Conservation (phyloP, 2,329 filamentous ascomycete genomes). For the Ilyonectria robusta region DNA sequence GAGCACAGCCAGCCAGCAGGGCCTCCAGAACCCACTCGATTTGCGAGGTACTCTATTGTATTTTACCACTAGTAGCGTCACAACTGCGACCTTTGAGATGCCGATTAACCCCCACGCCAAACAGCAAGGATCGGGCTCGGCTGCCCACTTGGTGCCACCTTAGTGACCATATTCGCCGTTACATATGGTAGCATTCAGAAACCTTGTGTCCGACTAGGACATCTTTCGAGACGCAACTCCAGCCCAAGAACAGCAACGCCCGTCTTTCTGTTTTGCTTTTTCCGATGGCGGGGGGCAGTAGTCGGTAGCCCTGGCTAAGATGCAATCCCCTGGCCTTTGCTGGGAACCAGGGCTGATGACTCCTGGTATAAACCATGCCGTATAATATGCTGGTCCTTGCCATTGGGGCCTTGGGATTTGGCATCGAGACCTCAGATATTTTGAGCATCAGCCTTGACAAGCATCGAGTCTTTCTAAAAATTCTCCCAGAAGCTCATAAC, state of each 20-base stretch:
- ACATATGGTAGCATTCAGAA: conserved; percentile 27
- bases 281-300: conserved; percentile 33
- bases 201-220: conserved; percentile 19
- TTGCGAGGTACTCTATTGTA: conserved; percentile 5
- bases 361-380: conserved; percentile 22
- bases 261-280: conserved; percentile 37
- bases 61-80: conserved; percentile 10
- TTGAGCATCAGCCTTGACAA: conserved; percentile 14
- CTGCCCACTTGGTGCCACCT: conserved; percentile 21
- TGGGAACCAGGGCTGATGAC: conserved; percentile 31
- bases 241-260: conserved; percentile 28
- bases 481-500: background rate
- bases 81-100: conserved; percentile 21
- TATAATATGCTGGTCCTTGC: conserved; percentile 28
- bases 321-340: conserved; percentile 33
- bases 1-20: conserved; percentile 6
- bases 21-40: conserved; percentile 7
- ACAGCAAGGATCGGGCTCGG: conserved; percentile 32
- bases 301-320: conserved; percentile 33
- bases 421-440: conserved; percentile 25
- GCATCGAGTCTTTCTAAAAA: conserved; percentile 2
- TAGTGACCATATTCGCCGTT: conserved; percentile 22
- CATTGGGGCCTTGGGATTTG: conserved; percentile 26
- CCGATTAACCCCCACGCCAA: conserved; percentile 36
- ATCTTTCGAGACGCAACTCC: conserved; percentile 21